Percentiles rank a stretch among this genome's conserved stretches.
Evolutionary conservation across 192 early-diverging fungal genomes (phyloP).

Genomic region (Obelidium mucronatum): DNA sequence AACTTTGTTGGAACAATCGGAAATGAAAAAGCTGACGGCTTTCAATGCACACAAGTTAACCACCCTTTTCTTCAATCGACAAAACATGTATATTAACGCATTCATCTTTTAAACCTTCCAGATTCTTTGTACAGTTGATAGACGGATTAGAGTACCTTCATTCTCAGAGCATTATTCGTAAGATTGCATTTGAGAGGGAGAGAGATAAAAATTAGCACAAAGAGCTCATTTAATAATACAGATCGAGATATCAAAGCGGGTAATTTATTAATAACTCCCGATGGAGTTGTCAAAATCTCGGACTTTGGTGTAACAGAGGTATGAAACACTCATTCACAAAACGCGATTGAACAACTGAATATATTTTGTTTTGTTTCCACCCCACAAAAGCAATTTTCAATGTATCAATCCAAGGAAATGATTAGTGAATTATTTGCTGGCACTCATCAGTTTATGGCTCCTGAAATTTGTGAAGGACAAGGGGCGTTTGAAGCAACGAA

Average conservation of each 20-base stretch:
- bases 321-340: neutral
- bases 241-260: constrained; percentile 68
- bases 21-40: constrained; percentile 41
- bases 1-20: constrained; percentile 56
- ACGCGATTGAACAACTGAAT: too few relatives aligned
- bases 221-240: constrained; percentile 25
- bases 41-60: constrained; percentile 49
- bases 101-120: constrained; percentile 13
- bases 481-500: constrained; percentile 44
- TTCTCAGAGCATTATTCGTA: constrained; percentile 59
- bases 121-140: constrained; percentile 63
- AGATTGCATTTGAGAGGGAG: constrained; percentile 18
- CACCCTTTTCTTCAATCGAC: neutral
- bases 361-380: constrained; percentile 9
- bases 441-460: constrained; percentile 66
- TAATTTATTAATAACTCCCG: constrained; percentile 61
- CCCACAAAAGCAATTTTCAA: constrained; percentile 49
- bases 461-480: constrained; percentile 57
- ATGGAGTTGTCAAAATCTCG: constrained; percentile 61
- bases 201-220: neutral
- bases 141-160: constrained; percentile 62
- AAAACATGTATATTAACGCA: neutral
- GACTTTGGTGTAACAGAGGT: constrained; percentile 69
- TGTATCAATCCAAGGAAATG: constrained; percentile 51
- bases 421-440: constrained; percentile 55